Evolutionary conservation across 2,329 filamentous ascomycete species (phyloP), one percentile per base, ranked within the genome.

Genomic region (Penicillium sp.): DNA sequence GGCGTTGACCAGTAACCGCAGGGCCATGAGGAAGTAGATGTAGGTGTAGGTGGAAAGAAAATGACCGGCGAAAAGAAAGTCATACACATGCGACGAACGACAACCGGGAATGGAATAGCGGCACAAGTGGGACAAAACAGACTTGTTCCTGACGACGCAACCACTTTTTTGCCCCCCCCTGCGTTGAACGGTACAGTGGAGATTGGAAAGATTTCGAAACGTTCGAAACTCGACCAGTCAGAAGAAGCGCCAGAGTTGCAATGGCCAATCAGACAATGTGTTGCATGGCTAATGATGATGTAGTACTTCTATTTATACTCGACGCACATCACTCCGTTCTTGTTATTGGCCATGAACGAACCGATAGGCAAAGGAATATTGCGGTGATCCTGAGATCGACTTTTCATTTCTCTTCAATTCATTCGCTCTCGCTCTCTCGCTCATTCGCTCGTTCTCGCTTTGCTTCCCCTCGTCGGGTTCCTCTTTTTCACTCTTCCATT

Each of bases 1-100:
- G 36, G 70, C 64, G 58, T 73, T 76, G 57, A 75, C 64, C 41
- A 76, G 52, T 55, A 71, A 68, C 45, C 17, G 23, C 13, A 42
- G 30, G 14, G 40, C 40, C 40, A 43, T 38, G 13, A 8, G 32
- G 23, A 9, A 22, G n/a, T 40, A 13, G 30, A 25, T 40, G 37
- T 5, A 6, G 13, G 13, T 25, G 13, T 7, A 12, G n/a, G 26
- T 9, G 13, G 20, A 30, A 25, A 30, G 26, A 3, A 13, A 12
- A 26, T 12, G 26, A 20, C 2, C 12, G 6, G 13, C 28, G 5
- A 26, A 2, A 8, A 11, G 28, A 14, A 32, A 32, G 25, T 13
- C 12, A 10, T 12, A 29, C 3, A 13, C 10, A 6, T 13, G 6
- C 9, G 12, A 23, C 6, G 22, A 11, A 6, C 22, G 22, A 27